A percentile compares a stretch with the other conserved stretches of the same genome.
Evolutionary conservation across 108 stramenopile genomes (phyloP).

Genomic region (Skeletonema menzelii): DNA sequence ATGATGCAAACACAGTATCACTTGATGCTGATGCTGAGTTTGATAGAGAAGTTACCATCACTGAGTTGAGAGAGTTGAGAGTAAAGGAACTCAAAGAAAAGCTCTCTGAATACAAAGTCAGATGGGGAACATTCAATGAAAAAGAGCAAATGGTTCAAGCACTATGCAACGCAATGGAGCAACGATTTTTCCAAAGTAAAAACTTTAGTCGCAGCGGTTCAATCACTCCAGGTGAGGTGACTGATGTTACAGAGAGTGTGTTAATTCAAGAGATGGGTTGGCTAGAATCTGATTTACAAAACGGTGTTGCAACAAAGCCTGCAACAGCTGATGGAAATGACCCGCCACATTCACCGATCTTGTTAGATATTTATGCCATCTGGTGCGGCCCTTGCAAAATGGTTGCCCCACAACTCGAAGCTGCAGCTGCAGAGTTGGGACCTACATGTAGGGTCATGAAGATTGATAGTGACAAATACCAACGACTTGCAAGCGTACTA

Average conservation of each 20-base stretch:
- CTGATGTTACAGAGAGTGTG: slow-evolving; percentile 54
- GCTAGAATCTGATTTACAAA: slow-evolving; percentile 18
- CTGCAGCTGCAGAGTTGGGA: slow-evolving; percentile 66
- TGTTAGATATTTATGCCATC: slow-evolving; percentile 87
- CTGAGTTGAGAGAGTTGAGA: slow-evolving; percentile 54
- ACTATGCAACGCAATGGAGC: slow-evolving; percentile 54
- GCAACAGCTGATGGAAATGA: slow-evolving; percentile 6
- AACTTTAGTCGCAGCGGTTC: slow-evolving; percentile 64
- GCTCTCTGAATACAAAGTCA: slow-evolving; percentile 62
- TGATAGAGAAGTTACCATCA: slow-evolving; percentile 43
- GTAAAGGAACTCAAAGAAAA: slow-evolving; percentile 59
- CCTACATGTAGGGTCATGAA: slow-evolving; percentile 70
- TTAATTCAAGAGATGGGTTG: slow-evolving; percentile 58
- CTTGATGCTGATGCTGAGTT: slow-evolving; percentile 16
- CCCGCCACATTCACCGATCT: slow-evolving; percentile 48
- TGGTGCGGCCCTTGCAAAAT: slow-evolving; percentile 93
- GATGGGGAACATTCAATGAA: slow-evolving; percentile 72
- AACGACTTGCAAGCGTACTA: slow-evolving; percentile 51
- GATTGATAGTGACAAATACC: slow-evolving; percentile 78
- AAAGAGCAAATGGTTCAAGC: slow-evolving; percentile 82
- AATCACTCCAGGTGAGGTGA: slow-evolving; percentile 57
- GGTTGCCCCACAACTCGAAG: slow-evolving; percentile 68
- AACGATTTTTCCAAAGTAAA: slow-evolving; percentile 14
- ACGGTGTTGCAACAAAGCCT: not conserved
- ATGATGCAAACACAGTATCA: not conserved